Percentiles rank a stretch among this genome's conserved stretches.
These are phyloP conservation scores for Boletus mariae DNA, from an alignment of 1,284 basidiomycete genomes.

Conservation along the genomic window DNA sequence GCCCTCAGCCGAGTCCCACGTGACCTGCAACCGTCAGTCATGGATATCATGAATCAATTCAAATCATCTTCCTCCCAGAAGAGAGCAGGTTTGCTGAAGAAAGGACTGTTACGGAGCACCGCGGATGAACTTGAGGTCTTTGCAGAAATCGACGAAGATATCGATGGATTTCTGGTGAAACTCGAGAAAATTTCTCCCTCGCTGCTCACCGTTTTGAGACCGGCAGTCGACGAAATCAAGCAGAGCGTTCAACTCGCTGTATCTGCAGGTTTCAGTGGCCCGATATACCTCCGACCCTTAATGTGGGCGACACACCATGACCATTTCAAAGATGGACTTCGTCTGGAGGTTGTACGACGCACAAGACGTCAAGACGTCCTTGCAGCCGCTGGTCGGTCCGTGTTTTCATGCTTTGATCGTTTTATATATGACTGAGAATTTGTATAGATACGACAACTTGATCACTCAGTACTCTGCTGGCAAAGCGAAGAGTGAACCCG, in stretches of 20 bases:
- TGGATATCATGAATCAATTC: slow-evolving; percentile 59
- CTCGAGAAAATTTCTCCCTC: slow-evolving; percentile 61
- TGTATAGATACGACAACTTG: slow-evolving; percentile 68
- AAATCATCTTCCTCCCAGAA: slow-evolving; percentile 68
- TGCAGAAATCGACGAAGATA: slow-evolving; percentile 59
- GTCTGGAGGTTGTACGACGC: slow-evolving; percentile 70
- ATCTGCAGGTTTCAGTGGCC: slow-evolving; percentile 59
- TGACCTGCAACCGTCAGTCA: slow-evolving; percentile 47
- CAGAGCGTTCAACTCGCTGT: slow-evolving; percentile 60
- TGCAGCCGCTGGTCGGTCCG: slow-evolving; percentile 76
- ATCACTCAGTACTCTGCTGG: slow-evolving; percentile 61
- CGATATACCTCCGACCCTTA: slow-evolving; percentile 68
- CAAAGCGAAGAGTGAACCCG: slow-evolving; percentile 47
- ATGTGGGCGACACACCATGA: slow-evolving; percentile 61
- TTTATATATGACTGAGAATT: background rate
- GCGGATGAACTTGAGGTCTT: slow-evolving; percentile 71
- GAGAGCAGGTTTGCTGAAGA: slow-evolving; percentile 61
- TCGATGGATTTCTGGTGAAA: slow-evolving; percentile 52
- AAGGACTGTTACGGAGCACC: slow-evolving; percentile 57
- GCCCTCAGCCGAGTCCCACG: slow-evolving; percentile 57
- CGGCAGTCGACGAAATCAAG: slow-evolving; percentile 59
- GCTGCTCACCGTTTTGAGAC: slow-evolving; percentile 45
- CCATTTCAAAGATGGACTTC: slow-evolving; percentile 70
- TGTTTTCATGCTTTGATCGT: background rate
- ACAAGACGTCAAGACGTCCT: slow-evolving; percentile 71